These are phyloP conservation scores for Grigorovia transvaalensis DNA, from an alignment of 805 yeast species.

Conservation along the genomic window DNA sequence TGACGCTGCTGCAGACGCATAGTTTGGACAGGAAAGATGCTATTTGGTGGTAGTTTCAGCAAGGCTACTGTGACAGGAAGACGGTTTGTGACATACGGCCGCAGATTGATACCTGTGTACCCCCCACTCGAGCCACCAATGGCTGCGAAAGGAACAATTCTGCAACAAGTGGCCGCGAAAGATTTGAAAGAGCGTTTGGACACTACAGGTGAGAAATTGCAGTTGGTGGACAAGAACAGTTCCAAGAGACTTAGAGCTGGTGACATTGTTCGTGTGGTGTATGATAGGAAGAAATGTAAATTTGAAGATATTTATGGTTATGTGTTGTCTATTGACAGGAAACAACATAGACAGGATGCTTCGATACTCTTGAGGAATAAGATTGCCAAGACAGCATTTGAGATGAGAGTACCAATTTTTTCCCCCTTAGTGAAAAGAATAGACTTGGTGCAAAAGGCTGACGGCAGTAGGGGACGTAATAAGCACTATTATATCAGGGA, in stretches of 20 bases:
- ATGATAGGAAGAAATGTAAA: constrained; percentile 41
- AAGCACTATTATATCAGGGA: constrained; percentile 87
- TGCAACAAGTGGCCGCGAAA: constrained; percentile 15
- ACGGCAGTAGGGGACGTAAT: constrained; percentile 58
- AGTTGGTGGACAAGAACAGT: constrained; percentile 37
- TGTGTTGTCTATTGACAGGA: constrained; percentile 64
- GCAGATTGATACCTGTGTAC: constrained; percentile 24
- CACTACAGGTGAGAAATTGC: constrained; percentile 57
- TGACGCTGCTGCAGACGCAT: no score
- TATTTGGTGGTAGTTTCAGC: not conserved
- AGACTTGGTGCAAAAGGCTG: constrained; percentile 61
- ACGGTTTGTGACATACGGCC: not conserved
- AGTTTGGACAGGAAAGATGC: not conserved
- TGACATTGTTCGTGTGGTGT: constrained; percentile 68
- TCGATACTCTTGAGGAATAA: constrained; percentile 77
- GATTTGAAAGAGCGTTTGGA: constrained; percentile 54
- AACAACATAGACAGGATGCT: constrained; percentile 48
- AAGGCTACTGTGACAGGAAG: not conserved
- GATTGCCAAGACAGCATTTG: constrained; percentile 75
- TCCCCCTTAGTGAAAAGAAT: constrained; percentile 69
- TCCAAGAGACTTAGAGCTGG: constrained; percentile 59
- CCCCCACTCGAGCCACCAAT: constrained; percentile 17
- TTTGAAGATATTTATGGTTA: constrained; percentile 68
- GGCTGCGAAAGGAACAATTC: not conserved
- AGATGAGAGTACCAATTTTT: constrained; percentile 67